These are phyloP conservation scores for Erucastrum elatum DNA, from an alignment of 345 rosid genomes.

Conservation along the genomic window DNA sequence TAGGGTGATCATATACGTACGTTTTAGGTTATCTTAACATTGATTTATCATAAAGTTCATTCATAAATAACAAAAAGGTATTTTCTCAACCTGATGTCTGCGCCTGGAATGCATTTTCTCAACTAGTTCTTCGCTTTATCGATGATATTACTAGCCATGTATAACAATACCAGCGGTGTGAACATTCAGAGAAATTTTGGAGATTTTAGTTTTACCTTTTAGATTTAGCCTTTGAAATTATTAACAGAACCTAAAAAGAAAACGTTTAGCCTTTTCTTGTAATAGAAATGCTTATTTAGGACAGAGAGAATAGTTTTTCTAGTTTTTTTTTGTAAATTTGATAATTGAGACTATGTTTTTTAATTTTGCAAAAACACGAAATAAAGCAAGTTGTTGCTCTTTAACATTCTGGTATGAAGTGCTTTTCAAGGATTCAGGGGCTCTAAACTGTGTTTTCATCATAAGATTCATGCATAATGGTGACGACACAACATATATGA, in stretches of 20 bases:
- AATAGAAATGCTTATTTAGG: background rate
- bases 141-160: background rate
- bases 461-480: background rate
- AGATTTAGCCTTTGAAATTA: background rate
- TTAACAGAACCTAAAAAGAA: background rate
- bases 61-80: background rate
- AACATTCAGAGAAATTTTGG: background rate
- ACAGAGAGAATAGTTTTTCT: background rate
- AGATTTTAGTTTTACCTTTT: background rate
- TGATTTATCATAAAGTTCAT: background rate
- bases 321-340: background rate
- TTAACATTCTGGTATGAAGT: too few relatives aligned
- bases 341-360: background rate
- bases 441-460: background rate
- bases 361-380: background rate
- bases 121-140: background rate
- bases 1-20: background rate
- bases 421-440: background rate
- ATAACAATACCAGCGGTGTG: background rate
- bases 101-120: background rate
- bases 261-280: background rate
- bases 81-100: background rate
- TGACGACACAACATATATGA: slow-evolving; percentile 4
- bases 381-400: background rate
- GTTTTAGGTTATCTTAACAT: background rate